Base-by-base conservation (phyloP, 148 eudicot species). In the Camellia lanceoleosa region DNA sequence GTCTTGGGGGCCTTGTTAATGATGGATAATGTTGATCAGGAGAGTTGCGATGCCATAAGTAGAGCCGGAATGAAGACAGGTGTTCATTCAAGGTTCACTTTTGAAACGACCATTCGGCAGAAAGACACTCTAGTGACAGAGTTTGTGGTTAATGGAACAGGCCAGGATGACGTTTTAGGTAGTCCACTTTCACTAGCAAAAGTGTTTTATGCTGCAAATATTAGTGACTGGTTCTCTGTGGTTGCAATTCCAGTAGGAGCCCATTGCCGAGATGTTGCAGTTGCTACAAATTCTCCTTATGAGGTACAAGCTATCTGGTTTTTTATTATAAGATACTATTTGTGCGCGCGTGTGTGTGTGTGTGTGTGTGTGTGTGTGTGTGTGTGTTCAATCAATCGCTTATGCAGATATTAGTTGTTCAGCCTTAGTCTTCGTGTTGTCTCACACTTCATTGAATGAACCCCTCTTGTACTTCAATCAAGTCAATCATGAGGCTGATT, bases 231-330 rank as follows among this genome's bases (percentile, higher is more conserved):
- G 99, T 85, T 91, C 47, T 89, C 97, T 68, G 80, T 91, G 59
- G 80, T 85, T 80, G 93, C 92, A 38, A 80, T 89, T 71, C 99
- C 98, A 38, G 79, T 94, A 82, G 99, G 99, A 65, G 98, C 94
- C 84, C 87, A 79, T 73, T 92, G 98, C 81, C 85, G 82, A 80
- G 99, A 97, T 82, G 79, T 92, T 84, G 91, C 83, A 62, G 62
- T 82, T 64, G 79, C 82, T 73, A 75, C 78, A 38, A 78, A 80
- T 82, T 81, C 84, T 76, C 71, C 79, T 79, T 76, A 66, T 79
- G 85, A 90, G 93, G 98, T 94, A 82, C 30, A 81, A 52, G 41
- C 75, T 69, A 74, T 60, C 14, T 46, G 20, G 11, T 73, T 80
- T 51, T 80, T 14, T 30, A 66, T 30, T 56, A 5, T 55, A 2